Conservation (phyloP, 495 filamentous ascomycete genomes). For the Aspergillus nanangensis region DNA sequence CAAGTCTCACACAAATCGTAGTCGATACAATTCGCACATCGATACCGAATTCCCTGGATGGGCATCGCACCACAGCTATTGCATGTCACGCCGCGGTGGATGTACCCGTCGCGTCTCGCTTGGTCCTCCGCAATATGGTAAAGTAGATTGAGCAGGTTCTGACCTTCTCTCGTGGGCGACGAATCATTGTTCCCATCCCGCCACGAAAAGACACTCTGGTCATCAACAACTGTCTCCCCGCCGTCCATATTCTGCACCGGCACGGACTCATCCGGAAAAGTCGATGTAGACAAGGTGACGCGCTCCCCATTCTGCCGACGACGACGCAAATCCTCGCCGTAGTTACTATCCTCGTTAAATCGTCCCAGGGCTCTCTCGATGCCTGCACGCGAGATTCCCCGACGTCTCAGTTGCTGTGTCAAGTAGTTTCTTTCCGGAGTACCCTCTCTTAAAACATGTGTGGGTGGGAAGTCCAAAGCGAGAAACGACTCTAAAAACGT, state of each 20-base stretch:
- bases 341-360: slow-evolving; percentile 41
- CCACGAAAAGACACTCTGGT: slow-evolving; percentile 54
- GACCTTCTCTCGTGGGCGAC: slow-evolving; percentile 58
- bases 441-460: slow-evolving; percentile 29
- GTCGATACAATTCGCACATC: slow-evolving; percentile 88
- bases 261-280: slow-evolving; percentile 44
- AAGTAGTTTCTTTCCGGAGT: slow-evolving; percentile 33
- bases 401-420: slow-evolving; percentile 37
- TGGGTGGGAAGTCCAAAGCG: slow-evolving; percentile 40
- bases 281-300: slow-evolving; percentile 38
- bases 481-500: slow-evolving; percentile 47
- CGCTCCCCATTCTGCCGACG: slow-evolving; percentile 39
- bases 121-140: slow-evolving; percentile 83
- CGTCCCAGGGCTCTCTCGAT: slow-evolving; percentile 36
- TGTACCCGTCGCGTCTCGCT: slow-evolving; percentile 75
- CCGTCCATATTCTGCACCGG: slow-evolving; percentile 41
- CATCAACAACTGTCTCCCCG: slow-evolving; percentile 56
- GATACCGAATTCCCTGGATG: slow-evolving; percentile 86
- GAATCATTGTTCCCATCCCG: slow-evolving; percentile 49
- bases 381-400: slow-evolving; percentile 37
- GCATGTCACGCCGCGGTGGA: slow-evolving; percentile 91
- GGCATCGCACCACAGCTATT: slow-evolving; percentile 81
- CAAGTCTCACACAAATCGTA: slow-evolving; percentile 89
- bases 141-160: slow-evolving; percentile 67
- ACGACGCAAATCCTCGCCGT: slow-evolving; percentile 41